Base-by-base conservation (phyloP, 2,329 filamentous ascomycete species). In the Fusarium xylarioides region DNA sequence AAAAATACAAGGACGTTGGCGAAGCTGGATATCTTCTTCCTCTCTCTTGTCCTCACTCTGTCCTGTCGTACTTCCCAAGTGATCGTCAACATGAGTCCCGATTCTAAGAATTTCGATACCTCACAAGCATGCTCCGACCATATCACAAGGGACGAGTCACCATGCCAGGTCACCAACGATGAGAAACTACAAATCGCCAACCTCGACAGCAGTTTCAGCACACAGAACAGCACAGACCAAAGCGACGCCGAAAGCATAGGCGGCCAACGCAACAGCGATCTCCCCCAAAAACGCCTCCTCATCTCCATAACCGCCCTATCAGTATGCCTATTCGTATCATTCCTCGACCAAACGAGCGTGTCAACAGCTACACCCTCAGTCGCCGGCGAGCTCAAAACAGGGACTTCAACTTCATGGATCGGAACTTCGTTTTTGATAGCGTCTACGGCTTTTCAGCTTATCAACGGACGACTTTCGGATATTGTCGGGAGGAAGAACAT, bases 271-370 rank as follows among this genome's bases (percentile, higher is more conserved):
- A 82, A 68, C 68, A 83, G 46, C 30, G 58, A 50, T 75, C 81
- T 78, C 79, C 82, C 71, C 47, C 78, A 67, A 4, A 80, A 77
- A 42, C 78, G 76, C 30, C 78, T 81, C 38, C 78, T 82, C 11
- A 77, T 56, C 10, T 56, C 54, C n/a, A 56, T 56, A 16, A 56
- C 38, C 11, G 54, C 54, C 18, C 81, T 19, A n/a, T 53, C 50
- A 38, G 34, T 53, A n/a, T 53, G 50, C 2, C 34, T 53, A 3
- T 53, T 53, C 50, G 50, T 53, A 18, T 53, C 50, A 0, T 53
- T 53, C 32, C 50, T 53, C 34, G 50, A 53, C 23, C 50, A 53
- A 28, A 53, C 50, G 9, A 53, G 50, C n/a, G 50, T 53, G 2
- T 53, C 50, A 53, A 53, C 50, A 2, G 50, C 50, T 28, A 53